phyloP scores from a whole-genome alignment of 371 early-diverging fungal genomes.

The Mucor indicus region DNA sequence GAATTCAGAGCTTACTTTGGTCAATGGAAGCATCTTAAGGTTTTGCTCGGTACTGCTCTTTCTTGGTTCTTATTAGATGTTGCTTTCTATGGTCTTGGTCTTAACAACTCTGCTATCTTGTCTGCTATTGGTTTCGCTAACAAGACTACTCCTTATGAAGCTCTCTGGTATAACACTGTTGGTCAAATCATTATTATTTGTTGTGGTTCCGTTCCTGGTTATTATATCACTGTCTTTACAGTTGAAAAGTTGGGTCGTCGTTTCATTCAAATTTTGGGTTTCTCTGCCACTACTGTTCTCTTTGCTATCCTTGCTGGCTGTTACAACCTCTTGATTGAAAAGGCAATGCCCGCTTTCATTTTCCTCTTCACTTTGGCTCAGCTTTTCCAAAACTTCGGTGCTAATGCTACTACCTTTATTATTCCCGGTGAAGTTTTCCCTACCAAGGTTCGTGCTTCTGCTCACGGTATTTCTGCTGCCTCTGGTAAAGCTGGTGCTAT shows the following conservation, averaged over 20 bases:
- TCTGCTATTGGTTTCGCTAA: slow-evolving; percentile 66
- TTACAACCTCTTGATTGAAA: slow-evolving; percentile 54
- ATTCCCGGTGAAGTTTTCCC: slow-evolving; percentile 92
- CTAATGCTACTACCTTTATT: slow-evolving; percentile 90
- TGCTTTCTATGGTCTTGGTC: slow-evolving; percentile 85
- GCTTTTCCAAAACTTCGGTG: slow-evolving; percentile 86
- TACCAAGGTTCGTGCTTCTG: slow-evolving; percentile 81
- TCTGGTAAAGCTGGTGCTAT: slow-evolving; percentile 85
- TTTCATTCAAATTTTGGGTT: slow-evolving; percentile 79
- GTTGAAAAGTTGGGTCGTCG: slow-evolving; percentile 82
- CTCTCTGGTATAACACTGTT: slow-evolving; percentile 60
- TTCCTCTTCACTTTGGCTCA: slow-evolving; percentile 74
- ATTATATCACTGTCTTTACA: slow-evolving; percentile 77
- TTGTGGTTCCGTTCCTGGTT: slow-evolving; percentile 87
- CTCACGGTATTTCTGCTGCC: slow-evolving; percentile 89
- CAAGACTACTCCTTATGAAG: slow-evolving; percentile 49
- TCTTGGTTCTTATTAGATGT: slow-evolving; percentile 88
- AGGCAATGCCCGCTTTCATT: slow-evolving; percentile 66
- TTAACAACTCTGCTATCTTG: slow-evolving; percentile 77
- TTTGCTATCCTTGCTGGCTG: slow-evolving; percentile 75
- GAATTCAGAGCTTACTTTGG: slow-evolving; percentile 75
- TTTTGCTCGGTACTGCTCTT: slow-evolving; percentile 74
- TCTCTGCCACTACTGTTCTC: slow-evolving; percentile 66
- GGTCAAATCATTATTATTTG: slow-evolving; percentile 83
- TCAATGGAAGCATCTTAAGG: slow-evolving; percentile 73